These are phyloP conservation scores for Spathaspora sp. DNA, from an alignment of 1,139 yeast genomes.

Conservation along the genomic window DNA sequence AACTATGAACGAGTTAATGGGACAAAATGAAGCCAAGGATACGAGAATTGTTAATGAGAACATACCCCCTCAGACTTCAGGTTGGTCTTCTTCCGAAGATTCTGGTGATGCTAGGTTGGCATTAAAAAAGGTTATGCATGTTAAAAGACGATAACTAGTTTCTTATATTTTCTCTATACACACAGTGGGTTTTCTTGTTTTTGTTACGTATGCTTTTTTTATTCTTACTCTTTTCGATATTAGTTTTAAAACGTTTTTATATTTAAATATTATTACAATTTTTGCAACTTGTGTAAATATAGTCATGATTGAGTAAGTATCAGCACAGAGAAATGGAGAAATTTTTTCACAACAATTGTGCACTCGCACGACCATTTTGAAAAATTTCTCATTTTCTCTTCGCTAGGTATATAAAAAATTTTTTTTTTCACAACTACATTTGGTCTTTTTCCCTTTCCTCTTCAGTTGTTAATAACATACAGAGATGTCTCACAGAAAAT, in stretches of 20 bases:
- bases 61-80: not conserved
- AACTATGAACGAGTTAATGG: constrained; percentile 4
- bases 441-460: constrained; percentile 15
- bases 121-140: constrained; percentile 39
- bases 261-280: not conserved
- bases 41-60: not conserved
- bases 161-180: not conserved
- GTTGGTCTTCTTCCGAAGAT: constrained; percentile 22
- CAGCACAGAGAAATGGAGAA: not conserved
- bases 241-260: not conserved
- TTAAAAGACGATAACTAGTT: constrained; percentile 18
- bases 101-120: constrained; percentile 45
- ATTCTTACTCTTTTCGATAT: not conserved
- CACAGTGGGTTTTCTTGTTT: not conserved
- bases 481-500: constrained; percentile 98
- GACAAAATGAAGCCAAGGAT: not conserved
- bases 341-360: not conserved
- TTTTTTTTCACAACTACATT: constrained; percentile 6
- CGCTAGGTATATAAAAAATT: not conserved
- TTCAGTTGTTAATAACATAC: constrained; percentile 27
- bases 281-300: not conserved
- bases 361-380: not conserved
- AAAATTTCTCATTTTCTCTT: not conserved
- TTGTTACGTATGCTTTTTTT: not conserved
- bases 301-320: not conserved